Conservation (phyloP, 169 alveolate species). For the Cardiosporidium cionae region DNA sequence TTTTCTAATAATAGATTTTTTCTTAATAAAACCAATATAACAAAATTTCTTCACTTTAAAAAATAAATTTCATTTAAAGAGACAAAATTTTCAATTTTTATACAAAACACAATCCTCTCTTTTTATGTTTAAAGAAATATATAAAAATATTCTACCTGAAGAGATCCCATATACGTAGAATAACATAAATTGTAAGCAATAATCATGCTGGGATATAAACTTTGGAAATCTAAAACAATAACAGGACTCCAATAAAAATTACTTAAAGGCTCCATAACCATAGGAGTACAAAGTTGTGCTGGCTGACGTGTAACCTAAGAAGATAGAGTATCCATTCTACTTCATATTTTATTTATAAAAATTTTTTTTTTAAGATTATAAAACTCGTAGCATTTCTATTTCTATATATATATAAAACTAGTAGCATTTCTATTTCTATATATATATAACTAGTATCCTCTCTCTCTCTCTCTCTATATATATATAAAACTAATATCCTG, state of each 20-base stretch:
- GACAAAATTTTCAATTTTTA: neutral
- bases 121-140: no score
- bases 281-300: constrained; percentile 62
- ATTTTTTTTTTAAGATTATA: neutral
- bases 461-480: no score
- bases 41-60: constrained; percentile 3
- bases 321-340: no score
- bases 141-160: constrained; percentile 13
- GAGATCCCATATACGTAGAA: constrained; percentile 70
- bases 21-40: constrained; percentile 40
- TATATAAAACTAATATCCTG: no score
- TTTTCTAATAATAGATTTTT: no score
- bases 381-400: neutral
- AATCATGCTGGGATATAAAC: constrained; percentile 90
- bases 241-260: constrained; percentile 86
- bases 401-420: neutral
- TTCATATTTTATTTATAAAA: constrained; percentile 31
- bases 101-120: no score
- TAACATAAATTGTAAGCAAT: constrained; percentile 91
- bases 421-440: neutral
- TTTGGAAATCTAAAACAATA: constrained; percentile 88
- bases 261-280: constrained; percentile 81
- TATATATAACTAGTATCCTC: no score
- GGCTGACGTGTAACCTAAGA: constrained; percentile 63
- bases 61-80: neutral